These are phyloP conservation scores for Gliomastix tumulicola DNA, from an alignment of 2,329 filamentous ascomycete genomes.

Conservation along the genomic window DNA sequence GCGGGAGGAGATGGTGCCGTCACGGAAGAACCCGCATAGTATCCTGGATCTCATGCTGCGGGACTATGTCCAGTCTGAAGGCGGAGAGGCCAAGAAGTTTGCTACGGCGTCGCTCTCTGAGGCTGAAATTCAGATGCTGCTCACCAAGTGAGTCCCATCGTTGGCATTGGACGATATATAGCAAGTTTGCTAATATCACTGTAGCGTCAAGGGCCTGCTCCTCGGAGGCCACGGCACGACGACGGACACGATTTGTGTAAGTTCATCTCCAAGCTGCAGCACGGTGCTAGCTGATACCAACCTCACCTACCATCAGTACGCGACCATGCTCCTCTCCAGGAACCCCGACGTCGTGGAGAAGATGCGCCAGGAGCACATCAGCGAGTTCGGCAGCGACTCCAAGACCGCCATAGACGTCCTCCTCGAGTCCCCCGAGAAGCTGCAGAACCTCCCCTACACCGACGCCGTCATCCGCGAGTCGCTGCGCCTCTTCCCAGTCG, in stretches of 20 bases:
- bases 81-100: not conserved
- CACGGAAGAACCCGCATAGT: conserved; percentile 9
- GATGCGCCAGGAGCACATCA: conserved; percentile 18
- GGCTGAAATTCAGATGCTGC: conserved; percentile 7
- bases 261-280: not conserved
- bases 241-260: conserved; percentile 10
- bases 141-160: conserved; percentile 12
- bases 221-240: conserved; percentile 18
- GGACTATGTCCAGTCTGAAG: conserved; percentile 8
- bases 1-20: conserved; percentile 8
- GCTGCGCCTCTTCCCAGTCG: conserved; percentile 43
- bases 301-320: conserved; percentile 3
- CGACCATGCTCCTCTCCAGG: conserved; percentile 10
- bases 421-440: conserved; percentile 30
- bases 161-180: too few species aligned
- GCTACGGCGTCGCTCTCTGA: conserved; percentile 2
- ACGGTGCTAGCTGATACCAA: not conserved
- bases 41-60: conserved; percentile 14
- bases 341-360: conserved; percentile 12
- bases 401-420: conserved; percentile 21
- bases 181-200: conserved; percentile 1
- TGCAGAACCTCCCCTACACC: conserved; percentile 44
- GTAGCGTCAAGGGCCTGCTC: conserved; percentile 14
- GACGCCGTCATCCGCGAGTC: conserved; percentile 48
- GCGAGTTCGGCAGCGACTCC: conserved; percentile 15